These are phyloP conservation scores for Cutaneotrichosporon sp. DNA, from an alignment of 1,284 basidiomycete species.

Conservation along the genomic window DNA sequence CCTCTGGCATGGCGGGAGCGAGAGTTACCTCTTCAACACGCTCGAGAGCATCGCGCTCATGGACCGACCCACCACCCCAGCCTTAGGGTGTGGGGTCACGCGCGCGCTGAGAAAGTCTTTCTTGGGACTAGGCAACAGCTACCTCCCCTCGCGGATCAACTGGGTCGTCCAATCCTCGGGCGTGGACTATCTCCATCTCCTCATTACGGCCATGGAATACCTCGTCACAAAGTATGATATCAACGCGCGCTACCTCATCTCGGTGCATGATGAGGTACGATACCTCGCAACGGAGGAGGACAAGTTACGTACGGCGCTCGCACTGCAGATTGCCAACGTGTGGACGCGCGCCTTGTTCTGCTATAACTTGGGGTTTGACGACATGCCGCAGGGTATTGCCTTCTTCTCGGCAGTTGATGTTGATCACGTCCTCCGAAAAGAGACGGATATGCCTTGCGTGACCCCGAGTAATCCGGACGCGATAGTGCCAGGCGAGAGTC, in stretches of 20 bases:
- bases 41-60: conserved; percentile 91
- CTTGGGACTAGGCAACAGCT: conserved; percentile 67
- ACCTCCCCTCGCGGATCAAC: conserved; percentile 95
- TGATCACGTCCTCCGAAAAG: conserved; percentile 88
- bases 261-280: conserved; percentile 94
- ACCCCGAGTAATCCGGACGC: conserved; percentile 86
- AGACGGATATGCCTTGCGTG: conserved; percentile 92
- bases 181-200: conserved; percentile 94
- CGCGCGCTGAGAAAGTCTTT: conserved; percentile 85
- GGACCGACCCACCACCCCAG: conserved; percentile 82
- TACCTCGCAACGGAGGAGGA: conserved; percentile 90
- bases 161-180: conserved; percentile 99
- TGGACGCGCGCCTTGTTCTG: conserved; percentile 95
- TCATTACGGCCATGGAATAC: conserved; percentile 94
- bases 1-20: conserved; percentile 96
- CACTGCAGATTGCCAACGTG: conserved; percentile 90
- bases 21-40: conserved; percentile 99
- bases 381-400: conserved; percentile 88
- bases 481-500: conserved; percentile 79
- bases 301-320: conserved; percentile 82
- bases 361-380: conserved; percentile 89
- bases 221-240: conserved; percentile 79
- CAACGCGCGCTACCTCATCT: conserved; percentile 88
- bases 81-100: conserved; percentile 90
- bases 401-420: conserved; percentile 98